phyloP scores from a whole-genome alignment of 768 basidiomycete genomes.

The Suillus lakei region DNA sequence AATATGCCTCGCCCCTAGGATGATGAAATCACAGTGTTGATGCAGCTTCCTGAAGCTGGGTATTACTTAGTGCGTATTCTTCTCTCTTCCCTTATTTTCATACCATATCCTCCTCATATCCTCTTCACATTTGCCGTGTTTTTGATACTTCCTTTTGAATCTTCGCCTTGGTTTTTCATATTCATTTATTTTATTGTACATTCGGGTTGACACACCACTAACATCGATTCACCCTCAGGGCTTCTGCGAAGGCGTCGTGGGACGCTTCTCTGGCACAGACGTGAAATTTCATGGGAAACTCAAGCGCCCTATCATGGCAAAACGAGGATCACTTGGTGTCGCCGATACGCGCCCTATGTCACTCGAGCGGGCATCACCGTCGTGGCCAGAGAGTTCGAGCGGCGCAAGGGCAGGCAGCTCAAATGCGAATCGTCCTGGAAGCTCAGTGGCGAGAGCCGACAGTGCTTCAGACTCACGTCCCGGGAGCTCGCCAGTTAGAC shows the following conservation, averaged over 20 bases:
- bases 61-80: slow-evolving; percentile 62
- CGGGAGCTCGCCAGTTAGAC: background rate
- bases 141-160: background rate
- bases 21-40: slow-evolving; percentile 79
- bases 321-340: slow-evolving; percentile 45
- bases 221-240: slow-evolving; percentile 50
- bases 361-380: background rate
- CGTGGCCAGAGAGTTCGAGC: background rate
- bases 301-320: slow-evolving; percentile 81
- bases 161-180: background rate
- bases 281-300: slow-evolving; percentile 76
- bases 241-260: slow-evolving; percentile 87
- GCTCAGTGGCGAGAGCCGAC: background rate
- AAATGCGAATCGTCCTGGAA: background rate
- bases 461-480: background rate
- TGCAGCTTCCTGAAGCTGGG: slow-evolving; percentile 65
- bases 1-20: slow-evolving; percentile 46
- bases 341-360: slow-evolving; percentile 2
- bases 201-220: background rate
- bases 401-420: slow-evolving; percentile 1
- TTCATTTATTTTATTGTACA: background rate
- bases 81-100: background rate
- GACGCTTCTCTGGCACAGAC: slow-evolving; percentile 64
- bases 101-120: background rate
- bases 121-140: background rate